Base-by-base conservation (phyloP, 2,329 filamentous ascomycete genomes). In the Microdochium bolleyi region DNA sequence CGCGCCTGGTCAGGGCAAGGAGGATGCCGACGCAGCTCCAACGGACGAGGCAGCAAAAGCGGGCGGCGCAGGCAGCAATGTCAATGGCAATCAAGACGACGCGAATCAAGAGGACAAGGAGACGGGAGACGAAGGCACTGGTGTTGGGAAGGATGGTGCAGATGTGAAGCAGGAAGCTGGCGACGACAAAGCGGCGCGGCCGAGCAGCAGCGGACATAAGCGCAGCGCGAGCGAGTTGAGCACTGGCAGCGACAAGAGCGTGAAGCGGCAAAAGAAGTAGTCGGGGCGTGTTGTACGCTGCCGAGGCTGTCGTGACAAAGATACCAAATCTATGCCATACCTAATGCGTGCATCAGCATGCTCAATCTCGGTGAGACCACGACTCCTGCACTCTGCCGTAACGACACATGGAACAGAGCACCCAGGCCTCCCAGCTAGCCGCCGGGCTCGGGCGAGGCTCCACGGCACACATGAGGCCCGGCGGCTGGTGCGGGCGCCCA, bases 191-290 rank as follows among this genome's bases (percentile, higher is more conserved):
- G 60, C 57, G 16, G 54, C 52, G 11, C 62, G 69, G 48, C 70
- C 70, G 2, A 65, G 63, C 14, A 73, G 70, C 56, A 64, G 70
- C 44, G 66, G 65, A 0, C 85, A 87, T 57, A 95, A 95, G 73
- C 80, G 90, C 54, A 94, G 89, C 65, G 89, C 89, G 1, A 95
- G 89, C 66, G 88, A 91, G 30, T 67, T 95, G 51, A 92, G 88
- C 66, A 73, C 76, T 16, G 72, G 73, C 5, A 90, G 87, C 65
- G 49, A 50, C 24, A 77, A 77, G 64, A 76, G 73, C 58, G 63
- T 65, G 8, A 79, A 79, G 63, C 69, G 74, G 51, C 73, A 75
- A 61, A 74, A 70, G 60, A 76, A 74, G 53, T 70, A 50, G 49
- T 34, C 30, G n/a, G n/a, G n/a, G n/a, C n/a, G n/a, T n/a, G n/a